Conservation (phyloP, 371 early-diverging fungal genomes). For the Mucor circinelloides region DNA sequence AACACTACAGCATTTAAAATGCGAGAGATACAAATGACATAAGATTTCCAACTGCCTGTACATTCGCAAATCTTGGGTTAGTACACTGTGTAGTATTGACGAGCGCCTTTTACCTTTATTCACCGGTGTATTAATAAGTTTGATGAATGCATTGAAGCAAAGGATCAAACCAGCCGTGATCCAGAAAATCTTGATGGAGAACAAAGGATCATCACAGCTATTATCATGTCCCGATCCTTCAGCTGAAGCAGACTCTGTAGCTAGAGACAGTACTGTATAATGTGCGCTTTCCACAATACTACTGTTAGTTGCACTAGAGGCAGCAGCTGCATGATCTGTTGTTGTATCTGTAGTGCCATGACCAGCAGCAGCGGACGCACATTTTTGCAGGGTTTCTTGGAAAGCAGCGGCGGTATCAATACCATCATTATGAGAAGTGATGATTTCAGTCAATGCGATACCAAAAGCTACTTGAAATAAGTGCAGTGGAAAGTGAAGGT, state of each 20-base stretch:
- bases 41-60: conserved; percentile 40
- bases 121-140: conserved; percentile 42
- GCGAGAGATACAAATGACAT: conserved; percentile 51
- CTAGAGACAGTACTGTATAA: neutral
- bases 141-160: conserved; percentile 47
- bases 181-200: conserved; percentile 46
- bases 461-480: conserved; percentile 61
- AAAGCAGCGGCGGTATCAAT: conserved; percentile 5
- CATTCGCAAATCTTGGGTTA: neutral
- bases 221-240: neutral
- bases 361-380: conserved; percentile 10
- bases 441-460: conserved; percentile 55
- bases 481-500: conserved; percentile 63
- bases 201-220: conserved; percentile 18
- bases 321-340: conserved; percentile 13
- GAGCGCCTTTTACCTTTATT: conserved; percentile 21
- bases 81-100: neutral
- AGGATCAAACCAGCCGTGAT: conserved; percentile 45
- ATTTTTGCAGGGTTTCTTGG: conserved; percentile 9
- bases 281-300: neutral
- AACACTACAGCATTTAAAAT: conserved; percentile 52
- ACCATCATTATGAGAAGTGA: conserved; percentile 37
- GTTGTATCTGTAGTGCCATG: neutral
- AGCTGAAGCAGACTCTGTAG: neutral
- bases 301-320: neutral